phyloP scores from a whole-genome alignment of 164 flowering plant genomes.

The Umbellularia californica region DNA sequence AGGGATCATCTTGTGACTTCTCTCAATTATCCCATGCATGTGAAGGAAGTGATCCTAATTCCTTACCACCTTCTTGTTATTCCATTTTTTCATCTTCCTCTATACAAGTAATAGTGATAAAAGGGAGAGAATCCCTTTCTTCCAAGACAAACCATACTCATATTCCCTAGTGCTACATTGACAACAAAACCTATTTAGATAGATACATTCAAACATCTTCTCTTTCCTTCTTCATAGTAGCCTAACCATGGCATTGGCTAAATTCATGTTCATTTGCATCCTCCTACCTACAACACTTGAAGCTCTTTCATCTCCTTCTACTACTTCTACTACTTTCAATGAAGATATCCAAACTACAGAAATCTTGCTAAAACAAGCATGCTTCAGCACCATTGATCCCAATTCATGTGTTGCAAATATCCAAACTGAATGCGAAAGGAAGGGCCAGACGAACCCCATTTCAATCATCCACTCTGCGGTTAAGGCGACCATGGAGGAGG shows the following conservation, averaged over 20 bases:
- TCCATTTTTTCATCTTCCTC: no score
- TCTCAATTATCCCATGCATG: not conserved
- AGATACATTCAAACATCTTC: not conserved
- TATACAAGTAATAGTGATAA: not conserved
- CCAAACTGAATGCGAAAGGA: conserved; percentile 4
- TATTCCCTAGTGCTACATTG: not conserved
- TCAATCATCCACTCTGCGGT: conserved; percentile 63
- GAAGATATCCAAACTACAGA: conserved; percentile 17
- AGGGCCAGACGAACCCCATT: conserved; percentile 9
- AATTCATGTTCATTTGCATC: conserved; percentile 17
- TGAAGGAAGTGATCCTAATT: not conserved
- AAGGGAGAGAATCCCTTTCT: conserved; percentile 2
- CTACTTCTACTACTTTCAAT: conserved; percentile 1
- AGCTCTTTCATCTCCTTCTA: conserved; percentile 18
- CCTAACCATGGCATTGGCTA: conserved; percentile 21
- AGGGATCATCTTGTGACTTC: no score
- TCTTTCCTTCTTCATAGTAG: not conserved
- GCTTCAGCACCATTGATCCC: conserved; percentile 33
- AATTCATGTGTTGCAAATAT: conserved; percentile 14
- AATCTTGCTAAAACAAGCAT: conserved; percentile 40
- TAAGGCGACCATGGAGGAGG: conserved; percentile 43
- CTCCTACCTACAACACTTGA: conserved; percentile 22
- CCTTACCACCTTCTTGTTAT: not conserved
- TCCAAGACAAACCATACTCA: not conserved
- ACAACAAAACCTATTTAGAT: not conserved